Percentiles rank a stretch among this genome's conserved stretches.
phyloP scores from a whole-genome alignment of 441 rosid genomes.

The Flueggea neowawraea region DNA sequence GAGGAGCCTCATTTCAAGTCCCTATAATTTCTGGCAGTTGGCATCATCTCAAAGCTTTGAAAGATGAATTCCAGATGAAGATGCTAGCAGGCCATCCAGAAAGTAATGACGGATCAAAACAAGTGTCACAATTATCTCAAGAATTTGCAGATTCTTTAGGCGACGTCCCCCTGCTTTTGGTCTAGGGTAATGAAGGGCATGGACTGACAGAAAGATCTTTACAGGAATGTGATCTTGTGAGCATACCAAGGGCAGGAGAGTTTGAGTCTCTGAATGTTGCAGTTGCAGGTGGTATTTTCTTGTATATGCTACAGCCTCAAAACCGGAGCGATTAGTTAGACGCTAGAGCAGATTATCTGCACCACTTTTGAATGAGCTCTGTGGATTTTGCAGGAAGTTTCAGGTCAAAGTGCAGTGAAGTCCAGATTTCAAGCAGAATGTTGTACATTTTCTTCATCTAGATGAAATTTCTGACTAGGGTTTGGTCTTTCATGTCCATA shows the following conservation, averaged over 20 bases:
- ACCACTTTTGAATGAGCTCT: too few species aligned
- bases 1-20: conserved; percentile 86
- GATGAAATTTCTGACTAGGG: too few species aligned
- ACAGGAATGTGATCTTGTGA: conserved; percentile 61
- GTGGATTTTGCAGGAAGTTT: too few species aligned
- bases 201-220: conserved; percentile 66
- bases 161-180: conserved; percentile 54
- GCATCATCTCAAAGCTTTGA: conserved; percentile 58
- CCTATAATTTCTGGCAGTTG: conserved; percentile 77
- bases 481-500: too few species aligned
- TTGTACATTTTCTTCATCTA: too few species aligned
- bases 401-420: too few species aligned
- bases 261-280: conserved; percentile 93
- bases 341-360: too few species aligned
- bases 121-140: conserved; percentile 38
- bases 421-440: too few species aligned
- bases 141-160: conserved; percentile 47
- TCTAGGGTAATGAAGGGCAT: conserved; percentile 84
- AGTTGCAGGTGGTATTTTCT: conserved; percentile 89
- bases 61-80: conserved; percentile 55
- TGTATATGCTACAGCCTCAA: conserved; percentile 58
- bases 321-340: conserved; percentile 7
- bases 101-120: conserved; percentile 28
- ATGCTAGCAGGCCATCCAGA: conserved; percentile 84
- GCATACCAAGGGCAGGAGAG: conserved; percentile 76